Conservation (phyloP, 352 stramenopile species). For the Phytophthora cajani region DNA sequence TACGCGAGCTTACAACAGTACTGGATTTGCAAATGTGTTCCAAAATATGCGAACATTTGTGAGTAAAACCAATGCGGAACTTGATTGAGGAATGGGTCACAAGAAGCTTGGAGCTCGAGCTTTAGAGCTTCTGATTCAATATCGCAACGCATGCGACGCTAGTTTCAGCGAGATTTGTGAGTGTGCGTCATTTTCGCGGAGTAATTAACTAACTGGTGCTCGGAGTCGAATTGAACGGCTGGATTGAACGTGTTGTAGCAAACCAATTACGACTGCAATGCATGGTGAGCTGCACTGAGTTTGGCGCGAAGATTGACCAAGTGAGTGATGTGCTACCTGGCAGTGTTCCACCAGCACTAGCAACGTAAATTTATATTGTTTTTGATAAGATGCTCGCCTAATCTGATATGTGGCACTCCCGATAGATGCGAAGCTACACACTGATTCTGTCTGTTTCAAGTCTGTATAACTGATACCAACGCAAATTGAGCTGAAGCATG, state of each 20-base stretch:
- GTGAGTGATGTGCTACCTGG: conserved; percentile 1
- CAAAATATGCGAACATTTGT: background rate
- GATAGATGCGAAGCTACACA: no score
- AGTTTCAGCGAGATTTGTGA: conserved; percentile 1
- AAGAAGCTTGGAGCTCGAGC: conserved; percentile 3
- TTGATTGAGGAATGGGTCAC: background rate
- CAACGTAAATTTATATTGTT: conserved; percentile 1
- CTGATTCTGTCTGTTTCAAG: background rate
- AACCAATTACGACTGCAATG: background rate
- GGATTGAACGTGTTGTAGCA: conserved; percentile 11
- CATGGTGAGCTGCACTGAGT: background rate
- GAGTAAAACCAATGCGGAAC: background rate
- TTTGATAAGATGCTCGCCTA: background rate
- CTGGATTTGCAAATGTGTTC: background rate
- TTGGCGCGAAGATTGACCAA: conserved; percentile 5
- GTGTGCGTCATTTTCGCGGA: conserved; percentile 5
- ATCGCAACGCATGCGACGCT: conserved; percentile 11
- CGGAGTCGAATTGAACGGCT: background rate
- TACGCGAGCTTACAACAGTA: background rate
- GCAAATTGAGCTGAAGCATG: no score
- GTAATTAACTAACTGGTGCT: background rate
- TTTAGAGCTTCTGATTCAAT: background rate
- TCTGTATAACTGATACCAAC: no score
- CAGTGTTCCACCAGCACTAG: background rate
- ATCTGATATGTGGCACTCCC: background rate